Percentiles rank a stretch among this genome's conserved stretches.
These are phyloP conservation scores for Backusella macrospora DNA, from an alignment of 192 early-diverging fungal species.

Conservation along the genomic window DNA sequence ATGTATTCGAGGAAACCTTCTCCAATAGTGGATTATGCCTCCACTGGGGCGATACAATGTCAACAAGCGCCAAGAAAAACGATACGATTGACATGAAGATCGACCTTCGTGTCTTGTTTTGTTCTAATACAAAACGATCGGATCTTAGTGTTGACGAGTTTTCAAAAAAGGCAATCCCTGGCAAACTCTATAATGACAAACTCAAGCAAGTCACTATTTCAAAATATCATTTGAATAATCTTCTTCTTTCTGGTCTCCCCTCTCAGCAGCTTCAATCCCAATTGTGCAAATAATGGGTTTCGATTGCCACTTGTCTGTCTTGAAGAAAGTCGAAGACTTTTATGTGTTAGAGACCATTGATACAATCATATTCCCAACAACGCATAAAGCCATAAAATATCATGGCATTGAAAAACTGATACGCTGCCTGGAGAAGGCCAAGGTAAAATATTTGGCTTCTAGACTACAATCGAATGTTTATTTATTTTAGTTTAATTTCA, in stretches of 20 bases:
- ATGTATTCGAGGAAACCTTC: slow-evolving; percentile 15
- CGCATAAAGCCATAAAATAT: not conserved
- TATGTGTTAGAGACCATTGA: slow-evolving; percentile 18
- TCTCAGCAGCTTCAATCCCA: slow-evolving; percentile 10
- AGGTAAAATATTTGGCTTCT: slow-evolving; percentile 21
- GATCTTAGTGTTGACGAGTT: slow-evolving; percentile 19
- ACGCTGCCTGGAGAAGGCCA: slow-evolving; percentile 16
- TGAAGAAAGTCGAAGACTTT: slow-evolving; percentile 7
- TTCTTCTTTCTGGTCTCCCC: slow-evolving; percentile 16
- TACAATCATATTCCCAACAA: slow-evolving; percentile 4
- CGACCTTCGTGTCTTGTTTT: slow-evolving; percentile 19
- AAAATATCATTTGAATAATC: slow-evolving; percentile 12
- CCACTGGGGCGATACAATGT: slow-evolving; percentile 17
- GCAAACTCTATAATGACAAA: slow-evolving; percentile 19
- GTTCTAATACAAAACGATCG: slow-evolving; percentile 16
- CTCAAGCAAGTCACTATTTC: slow-evolving; percentile 14
- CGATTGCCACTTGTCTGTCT: slow-evolving; percentile 6
- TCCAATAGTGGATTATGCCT: slow-evolving; percentile 15
- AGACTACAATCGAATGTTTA: slow-evolving; percentile 19
- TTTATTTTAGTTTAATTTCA: slow-evolving; percentile 17
- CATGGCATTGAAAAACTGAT: slow-evolving; percentile 9
- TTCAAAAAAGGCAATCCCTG: slow-evolving; percentile 14
- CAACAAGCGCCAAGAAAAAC: slow-evolving; percentile 14
- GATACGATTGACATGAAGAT: slow-evolving; percentile 19
- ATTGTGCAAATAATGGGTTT: slow-evolving; percentile 14